Conservation (phyloP, 2,329 filamentous ascomycete genomes). For the Cadophora luteo-olivacea region DNA sequence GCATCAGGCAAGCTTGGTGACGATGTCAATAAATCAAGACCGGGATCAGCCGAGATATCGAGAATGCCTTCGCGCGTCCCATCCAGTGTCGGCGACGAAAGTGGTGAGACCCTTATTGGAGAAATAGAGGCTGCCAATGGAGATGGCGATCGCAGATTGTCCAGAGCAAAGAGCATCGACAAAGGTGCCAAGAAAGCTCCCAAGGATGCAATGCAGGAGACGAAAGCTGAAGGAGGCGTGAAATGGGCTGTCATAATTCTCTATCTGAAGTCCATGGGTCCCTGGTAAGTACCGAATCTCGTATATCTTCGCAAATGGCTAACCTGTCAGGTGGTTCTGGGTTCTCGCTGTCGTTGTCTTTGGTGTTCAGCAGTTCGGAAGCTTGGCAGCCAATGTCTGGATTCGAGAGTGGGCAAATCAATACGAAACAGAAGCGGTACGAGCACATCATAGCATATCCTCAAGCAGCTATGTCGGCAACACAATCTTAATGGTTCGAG, state of each 20-base stretch:
- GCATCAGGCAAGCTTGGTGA: constrained; percentile 89
- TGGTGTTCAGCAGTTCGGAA: constrained; percentile 80
- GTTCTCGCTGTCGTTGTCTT: constrained; percentile 77
- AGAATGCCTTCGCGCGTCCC: constrained; percentile 78
- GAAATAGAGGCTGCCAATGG: constrained; percentile 51
- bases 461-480: constrained; percentile 40
- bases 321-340: constrained; percentile 75
- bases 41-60: constrained; percentile 73
- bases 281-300: constrained; percentile 59
- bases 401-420: constrained; percentile 95
- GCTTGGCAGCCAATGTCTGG: constrained; percentile 91
- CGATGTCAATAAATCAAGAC: constrained; percentile 77
- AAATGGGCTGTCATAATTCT: constrained; percentile 86
- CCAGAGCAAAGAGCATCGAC: constrained; percentile 43
- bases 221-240: constrained; percentile 84
- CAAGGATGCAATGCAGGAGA: constrained; percentile 69
- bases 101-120: constrained; percentile 57
- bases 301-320: constrained; percentile 18
- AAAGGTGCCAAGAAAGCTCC: constrained; percentile 52
- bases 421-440: constrained; percentile 58
- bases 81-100: constrained; percentile 74
- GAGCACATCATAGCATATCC: constrained; percentile 29
- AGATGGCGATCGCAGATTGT: constrained; percentile 50
- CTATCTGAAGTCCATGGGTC: constrained; percentile 91
- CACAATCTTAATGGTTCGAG: constrained; percentile 38